Evolutionary conservation across 495 filamentous ascomycete genomes (phyloP).

Genomic region (Penicillium ochrochloron): DNA sequence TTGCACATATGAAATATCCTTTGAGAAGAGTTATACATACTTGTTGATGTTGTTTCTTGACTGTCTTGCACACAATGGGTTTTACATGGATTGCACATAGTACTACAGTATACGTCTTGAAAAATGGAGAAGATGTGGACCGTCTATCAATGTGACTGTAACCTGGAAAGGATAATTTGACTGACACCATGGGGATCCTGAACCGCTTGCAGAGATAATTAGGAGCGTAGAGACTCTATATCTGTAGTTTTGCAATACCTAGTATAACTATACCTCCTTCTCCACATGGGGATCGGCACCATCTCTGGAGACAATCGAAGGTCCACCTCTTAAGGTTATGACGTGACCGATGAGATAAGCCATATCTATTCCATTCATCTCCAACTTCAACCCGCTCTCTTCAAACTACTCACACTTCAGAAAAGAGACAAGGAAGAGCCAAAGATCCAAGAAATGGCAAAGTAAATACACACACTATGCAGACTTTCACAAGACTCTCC

Average conservation of each 20-base stretch:
- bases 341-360: constrained; percentile 31
- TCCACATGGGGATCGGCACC: not conserved
- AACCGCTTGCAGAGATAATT: not conserved
- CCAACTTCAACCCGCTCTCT: not conserved
- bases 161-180: not conserved
- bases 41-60: not conserved
- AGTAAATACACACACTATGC: constrained; percentile 14
- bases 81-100: not conserved
- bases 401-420: no score
- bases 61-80: not conserved
- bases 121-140: no score
- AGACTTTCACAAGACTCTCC: constrained; percentile 15
- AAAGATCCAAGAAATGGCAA: constrained; percentile 6
- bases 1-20: constrained; percentile 21
- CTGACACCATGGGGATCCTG: not conserved
- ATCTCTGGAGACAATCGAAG: no score
- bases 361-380: not conserved
- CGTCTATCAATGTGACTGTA: no score
- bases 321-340: constrained; percentile 15
- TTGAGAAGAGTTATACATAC: not conserved
- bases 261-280: not conserved
- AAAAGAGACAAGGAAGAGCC: no score
- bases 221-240: not conserved
- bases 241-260: not conserved
- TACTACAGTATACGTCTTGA: not conserved